These are phyloP conservation scores for Brassica hybrid DNA, from an alignment of 441 rosid species.

Conservation along the genomic window DNA sequence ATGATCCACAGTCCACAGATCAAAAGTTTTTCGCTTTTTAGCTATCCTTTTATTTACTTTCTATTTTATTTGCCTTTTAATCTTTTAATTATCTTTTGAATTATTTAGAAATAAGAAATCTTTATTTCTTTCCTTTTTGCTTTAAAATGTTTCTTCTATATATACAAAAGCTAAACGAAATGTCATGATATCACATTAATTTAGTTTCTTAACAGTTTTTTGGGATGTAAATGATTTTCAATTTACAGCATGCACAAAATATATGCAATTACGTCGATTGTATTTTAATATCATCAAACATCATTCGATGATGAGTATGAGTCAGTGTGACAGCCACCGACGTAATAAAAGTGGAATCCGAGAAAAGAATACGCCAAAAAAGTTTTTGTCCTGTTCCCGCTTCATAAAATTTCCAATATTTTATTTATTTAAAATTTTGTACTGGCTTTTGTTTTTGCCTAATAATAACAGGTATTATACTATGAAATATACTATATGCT, in stretches of 20 bases:
- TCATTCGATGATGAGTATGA: slow-evolving; percentile 26
- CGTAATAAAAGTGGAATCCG: slow-evolving; percentile 30
- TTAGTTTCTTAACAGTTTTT: neutral
- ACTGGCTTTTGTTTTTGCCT: neutral
- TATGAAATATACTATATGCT: neutral
- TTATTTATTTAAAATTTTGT: too few relatives aligned
- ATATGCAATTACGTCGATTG: slow-evolving; percentile 6
- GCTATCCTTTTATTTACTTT: neutral
- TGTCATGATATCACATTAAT: neutral
- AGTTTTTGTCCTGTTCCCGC: slow-evolving; percentile 11
- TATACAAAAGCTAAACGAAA: neutral
- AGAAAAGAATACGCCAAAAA: slow-evolving; percentile 22
- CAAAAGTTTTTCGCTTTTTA: neutral
- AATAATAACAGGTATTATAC: neutral
- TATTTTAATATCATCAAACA: slow-evolving; percentile 7
- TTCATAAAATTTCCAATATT: neutral
- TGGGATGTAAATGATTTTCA: neutral
- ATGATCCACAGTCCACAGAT: slow-evolving; percentile 23
- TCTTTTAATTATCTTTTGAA: neutral
- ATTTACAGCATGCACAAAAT: slow-evolving; percentile 9
- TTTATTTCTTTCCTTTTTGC: too few relatives aligned
- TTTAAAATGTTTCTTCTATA: too few relatives aligned
- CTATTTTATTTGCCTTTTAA: slow-evolving; percentile 1
- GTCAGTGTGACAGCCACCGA: slow-evolving; percentile 31
- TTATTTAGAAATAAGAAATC: too few relatives aligned